phyloP scores from a whole-genome alignment of 2,329 filamentous ascomycete species.

The Dryadomyces quercivorus region DNA sequence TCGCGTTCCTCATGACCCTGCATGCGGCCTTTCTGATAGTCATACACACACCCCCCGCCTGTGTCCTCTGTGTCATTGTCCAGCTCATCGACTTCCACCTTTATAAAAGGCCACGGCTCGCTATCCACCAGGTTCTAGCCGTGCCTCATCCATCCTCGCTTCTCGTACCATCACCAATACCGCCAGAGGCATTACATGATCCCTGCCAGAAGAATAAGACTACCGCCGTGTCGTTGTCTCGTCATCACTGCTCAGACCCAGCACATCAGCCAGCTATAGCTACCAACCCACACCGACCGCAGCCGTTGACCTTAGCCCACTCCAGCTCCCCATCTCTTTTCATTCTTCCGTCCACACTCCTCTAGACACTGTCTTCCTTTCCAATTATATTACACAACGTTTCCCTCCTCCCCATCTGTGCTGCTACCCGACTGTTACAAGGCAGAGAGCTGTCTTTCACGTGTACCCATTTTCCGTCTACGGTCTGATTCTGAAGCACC shows the following conservation, averaged over 20 bases:
- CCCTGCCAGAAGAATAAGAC: background rate
- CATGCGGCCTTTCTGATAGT: too few relatives aligned
- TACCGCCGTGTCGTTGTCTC: background rate
- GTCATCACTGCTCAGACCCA: background rate
- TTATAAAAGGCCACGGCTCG: background rate
- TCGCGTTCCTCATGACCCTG: background rate
- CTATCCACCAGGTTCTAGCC: background rate
- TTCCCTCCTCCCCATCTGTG: too few relatives aligned
- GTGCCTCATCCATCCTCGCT: background rate
- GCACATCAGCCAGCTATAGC: background rate
- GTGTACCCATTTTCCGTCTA: background rate
- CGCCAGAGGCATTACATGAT: background rate
- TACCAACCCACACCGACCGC: background rate
- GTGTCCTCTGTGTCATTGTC: too few relatives aligned
- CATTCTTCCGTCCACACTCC: background rate
- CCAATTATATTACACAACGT: too few relatives aligned
- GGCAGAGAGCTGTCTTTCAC: background rate
- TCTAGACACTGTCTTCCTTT: too few relatives aligned
- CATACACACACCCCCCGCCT: too few relatives aligned
- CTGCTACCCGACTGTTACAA: too few relatives aligned
- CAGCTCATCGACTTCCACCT: too few relatives aligned
- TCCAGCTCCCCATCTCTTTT: background rate
- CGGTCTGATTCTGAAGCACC: background rate
- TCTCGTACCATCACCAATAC: background rate
- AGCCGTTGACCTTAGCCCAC: background rate